These are phyloP conservation scores for Trichoderma hamatum DNA, from an alignment of 2,329 filamentous ascomycete species.

Conservation along the genomic window DNA sequence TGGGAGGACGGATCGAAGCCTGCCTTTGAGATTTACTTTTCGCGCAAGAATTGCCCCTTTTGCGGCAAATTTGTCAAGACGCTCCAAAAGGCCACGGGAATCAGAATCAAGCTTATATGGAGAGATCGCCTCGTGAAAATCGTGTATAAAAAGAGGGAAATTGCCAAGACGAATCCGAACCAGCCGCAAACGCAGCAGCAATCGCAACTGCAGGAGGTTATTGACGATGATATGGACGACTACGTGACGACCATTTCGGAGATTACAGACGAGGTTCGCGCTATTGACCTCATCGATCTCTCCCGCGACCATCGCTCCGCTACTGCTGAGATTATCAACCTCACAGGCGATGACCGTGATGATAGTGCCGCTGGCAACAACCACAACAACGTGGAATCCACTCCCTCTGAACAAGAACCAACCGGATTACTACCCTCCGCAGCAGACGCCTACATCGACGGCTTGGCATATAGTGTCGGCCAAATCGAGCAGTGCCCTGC, in stretches of 20 bases:
- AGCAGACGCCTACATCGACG: slow-evolving; percentile 32
- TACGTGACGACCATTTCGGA: slow-evolving; percentile 18
- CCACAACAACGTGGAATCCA: background rate
- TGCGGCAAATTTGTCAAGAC: slow-evolving; percentile 36
- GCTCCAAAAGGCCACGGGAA: slow-evolving; percentile 36
- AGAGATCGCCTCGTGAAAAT: slow-evolving; percentile 35
- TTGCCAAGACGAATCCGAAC: background rate
- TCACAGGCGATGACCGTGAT: slow-evolving; percentile 9
- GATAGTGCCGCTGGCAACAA: background rate
- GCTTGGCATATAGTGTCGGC: slow-evolving; percentile 41
- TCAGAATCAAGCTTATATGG: slow-evolving; percentile 36
- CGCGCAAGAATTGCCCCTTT: slow-evolving; percentile 38
- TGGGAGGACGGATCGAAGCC: slow-evolving; percentile 38
- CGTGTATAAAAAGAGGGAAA: slow-evolving; percentile 32
- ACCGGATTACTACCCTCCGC: background rate
- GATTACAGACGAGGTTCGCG: slow-evolving; percentile 26
- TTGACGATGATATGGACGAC: slow-evolving; percentile 9
- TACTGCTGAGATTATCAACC: slow-evolving; percentile 20
- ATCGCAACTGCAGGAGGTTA: background rate
- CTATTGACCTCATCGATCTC: slow-evolving; percentile 32
- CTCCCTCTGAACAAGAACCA: background rate
- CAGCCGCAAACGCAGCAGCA: background rate
- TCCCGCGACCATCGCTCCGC: slow-evolving; percentile 17
- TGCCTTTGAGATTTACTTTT: slow-evolving; percentile 42
- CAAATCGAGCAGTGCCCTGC: slow-evolving; percentile 36